A percentile compares a stretch with the other conserved stretches of the same genome.
phyloP scores from a whole-genome alignment of 345 rosid species.

The Leavenworthia alabamica region DNA sequence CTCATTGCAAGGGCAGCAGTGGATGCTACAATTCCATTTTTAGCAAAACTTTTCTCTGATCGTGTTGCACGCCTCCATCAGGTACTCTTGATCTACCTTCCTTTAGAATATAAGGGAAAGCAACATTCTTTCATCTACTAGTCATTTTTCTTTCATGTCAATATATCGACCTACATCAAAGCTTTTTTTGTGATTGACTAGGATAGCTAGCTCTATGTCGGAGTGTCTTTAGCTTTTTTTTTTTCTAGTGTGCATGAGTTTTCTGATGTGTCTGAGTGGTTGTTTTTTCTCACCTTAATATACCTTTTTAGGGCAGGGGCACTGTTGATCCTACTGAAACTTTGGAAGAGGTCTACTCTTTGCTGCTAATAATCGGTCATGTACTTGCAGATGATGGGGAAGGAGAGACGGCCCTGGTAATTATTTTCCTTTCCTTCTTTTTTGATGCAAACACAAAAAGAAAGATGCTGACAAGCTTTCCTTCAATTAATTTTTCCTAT shows the following conservation, averaged over 20 bases:
- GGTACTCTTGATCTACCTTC: conserved; percentile 44
- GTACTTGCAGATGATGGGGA: conserved; percentile 98
- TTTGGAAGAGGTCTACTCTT: conserved; percentile 87
- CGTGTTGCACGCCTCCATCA: conserved; percentile 70
- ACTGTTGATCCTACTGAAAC: conserved; percentile 66
- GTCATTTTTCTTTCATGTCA: not conserved
- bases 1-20: conserved; percentile 90
- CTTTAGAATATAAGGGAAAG: not conserved
- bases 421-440: conserved; percentile 18
- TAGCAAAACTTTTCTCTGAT: conserved; percentile 60
- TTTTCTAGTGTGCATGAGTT: not conserved
- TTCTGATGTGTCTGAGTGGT: conserved; percentile 6
- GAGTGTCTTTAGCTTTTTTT: not conserved
- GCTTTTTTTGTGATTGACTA: not conserved
- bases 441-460: conserved; percentile 4
- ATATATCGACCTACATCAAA: conserved; percentile 4
- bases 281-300: conserved; percentile 19
- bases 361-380: conserved; percentile 81
- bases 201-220: conserved; percentile 10
- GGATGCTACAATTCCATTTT: conserved; percentile 74
- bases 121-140: conserved; percentile 3
- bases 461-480: conserved; percentile 8
- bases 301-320: conserved; percentile 90
- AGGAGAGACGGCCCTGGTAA: conserved; percentile 97
- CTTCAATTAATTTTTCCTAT: not conserved